These are phyloP conservation scores for Adansonia digitata DNA, from an alignment of 345 rosid genomes.

Conservation along the genomic window DNA sequence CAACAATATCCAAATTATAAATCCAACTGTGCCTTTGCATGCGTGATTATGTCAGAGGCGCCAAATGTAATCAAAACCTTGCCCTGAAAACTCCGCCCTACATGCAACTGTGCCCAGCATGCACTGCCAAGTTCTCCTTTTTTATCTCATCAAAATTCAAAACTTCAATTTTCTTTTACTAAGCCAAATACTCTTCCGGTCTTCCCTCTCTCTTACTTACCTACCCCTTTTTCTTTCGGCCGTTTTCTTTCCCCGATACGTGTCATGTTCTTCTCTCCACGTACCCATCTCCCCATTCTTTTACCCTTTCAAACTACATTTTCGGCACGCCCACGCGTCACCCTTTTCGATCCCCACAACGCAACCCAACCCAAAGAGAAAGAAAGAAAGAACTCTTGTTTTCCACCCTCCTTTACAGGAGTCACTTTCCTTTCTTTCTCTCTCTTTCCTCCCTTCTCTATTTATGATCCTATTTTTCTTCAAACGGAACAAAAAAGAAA, in stretches of 20 bases:
- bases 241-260: too few relatives aligned
- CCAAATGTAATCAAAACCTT: conserved; percentile 2
- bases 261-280: neutral
- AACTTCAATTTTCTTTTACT: neutral
- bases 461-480: too few relatives aligned
- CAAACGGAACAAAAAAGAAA: too few relatives aligned
- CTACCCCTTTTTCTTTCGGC: too few relatives aligned
- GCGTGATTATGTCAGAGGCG: neutral
- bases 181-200: neutral
- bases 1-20: too few relatives aligned
- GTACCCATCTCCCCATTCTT: neutral
- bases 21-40: too few relatives aligned
- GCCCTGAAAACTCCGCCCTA: neutral
- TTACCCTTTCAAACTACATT: neutral
- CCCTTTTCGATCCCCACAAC: neutral
- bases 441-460: too few relatives aligned
- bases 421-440: too few relatives aligned
- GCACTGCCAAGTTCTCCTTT: neutral
- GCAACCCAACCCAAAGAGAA: too few relatives aligned
- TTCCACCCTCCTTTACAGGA: too few relatives aligned
- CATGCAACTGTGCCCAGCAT: neutral
- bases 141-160: neutral
- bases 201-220: neutral
- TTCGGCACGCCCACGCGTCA: neutral
- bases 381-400: too few relatives aligned